Conservation (phyloP, 1,139 yeast genomes). For the Ogataea hybrid region DNA sequence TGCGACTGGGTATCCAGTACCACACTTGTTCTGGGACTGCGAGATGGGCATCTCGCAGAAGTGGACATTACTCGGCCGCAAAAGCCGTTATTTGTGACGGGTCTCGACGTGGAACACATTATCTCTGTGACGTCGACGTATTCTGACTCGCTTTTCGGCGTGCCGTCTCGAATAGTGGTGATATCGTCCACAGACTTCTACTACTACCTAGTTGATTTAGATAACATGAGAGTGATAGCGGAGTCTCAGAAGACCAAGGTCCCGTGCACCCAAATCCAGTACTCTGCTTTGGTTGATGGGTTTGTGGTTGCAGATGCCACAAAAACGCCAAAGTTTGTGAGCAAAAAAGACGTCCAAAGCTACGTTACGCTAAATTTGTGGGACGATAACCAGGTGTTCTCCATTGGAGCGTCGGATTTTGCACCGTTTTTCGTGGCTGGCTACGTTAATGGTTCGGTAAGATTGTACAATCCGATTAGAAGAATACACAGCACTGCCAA, state of each 20-base stretch:
- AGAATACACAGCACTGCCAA: conserved; percentile 14
- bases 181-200: conserved; percentile 22
- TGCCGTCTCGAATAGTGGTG: conserved; percentile 14
- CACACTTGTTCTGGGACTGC: conserved; percentile 58
- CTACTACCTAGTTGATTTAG: conserved; percentile 22
- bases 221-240: conserved; percentile 11
- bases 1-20: conserved; percentile 54
- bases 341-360: conserved; percentile 17
- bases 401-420: conserved; percentile 17
- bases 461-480: conserved; percentile 18
- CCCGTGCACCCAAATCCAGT: conserved; percentile 14
- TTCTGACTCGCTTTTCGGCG: conserved; percentile 16
- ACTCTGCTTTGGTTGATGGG: conserved; percentile 21
- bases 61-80: conserved; percentile 39
- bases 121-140: conserved; percentile 21
- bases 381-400: conserved; percentile 19
- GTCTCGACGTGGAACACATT: conserved; percentile 23
- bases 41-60: conserved; percentile 67
- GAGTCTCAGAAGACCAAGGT: conserved; percentile 14
- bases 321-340: conserved; percentile 15
- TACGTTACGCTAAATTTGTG: conserved; percentile 9
- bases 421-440: conserved; percentile 24
- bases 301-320: conserved; percentile 22
- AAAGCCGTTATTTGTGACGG: conserved; percentile 23
- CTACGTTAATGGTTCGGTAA: conserved; percentile 26